Percentiles rank a stretch among this genome's conserved stretches.
Evolutionary conservation across 2,329 filamentous ascomycete species (phyloP).

Genomic region (Tolypocladium guangdongense): DNA sequence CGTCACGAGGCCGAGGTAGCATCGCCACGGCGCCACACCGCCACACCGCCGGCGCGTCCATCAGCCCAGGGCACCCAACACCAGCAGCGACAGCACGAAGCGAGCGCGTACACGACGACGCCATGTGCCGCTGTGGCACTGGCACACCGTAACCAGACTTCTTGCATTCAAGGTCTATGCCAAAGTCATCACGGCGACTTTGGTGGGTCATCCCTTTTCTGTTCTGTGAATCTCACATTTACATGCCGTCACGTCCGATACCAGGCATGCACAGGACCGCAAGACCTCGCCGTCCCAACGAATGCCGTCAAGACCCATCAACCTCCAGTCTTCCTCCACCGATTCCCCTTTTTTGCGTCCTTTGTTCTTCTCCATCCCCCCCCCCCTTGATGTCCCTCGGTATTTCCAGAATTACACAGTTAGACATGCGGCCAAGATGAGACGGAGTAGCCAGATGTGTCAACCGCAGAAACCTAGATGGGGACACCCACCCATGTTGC

Average conservation of each 20-base stretch:
- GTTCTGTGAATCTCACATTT: not conserved
- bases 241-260: not conserved
- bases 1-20: too few relatives aligned
- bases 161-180: too few relatives aligned
- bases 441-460: conserved; percentile 2
- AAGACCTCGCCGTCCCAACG: not conserved
- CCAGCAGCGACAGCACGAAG: conserved; percentile 61
- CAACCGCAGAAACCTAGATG: not conserved
- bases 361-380: not conserved
- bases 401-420: conserved; percentile 1
- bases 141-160: too few relatives aligned
- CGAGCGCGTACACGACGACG: conserved; percentile 62
- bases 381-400: not conserved
- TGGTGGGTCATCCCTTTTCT: not conserved
- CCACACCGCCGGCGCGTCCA: too few relatives aligned
- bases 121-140: conserved; percentile 73
- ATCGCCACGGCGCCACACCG: too few relatives aligned
- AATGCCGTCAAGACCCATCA: not conserved
- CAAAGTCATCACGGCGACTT: too few relatives aligned
- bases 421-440: conserved; percentile 1
- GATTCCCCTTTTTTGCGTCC: not conserved
- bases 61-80: conserved; percentile 62
- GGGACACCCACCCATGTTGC: not conserved
- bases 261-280: not conserved
- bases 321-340: not conserved